Base-by-base conservation (phyloP, 2,329 filamentous ascomycete species). In the Colletotrichum gloeosporioides region DNA sequence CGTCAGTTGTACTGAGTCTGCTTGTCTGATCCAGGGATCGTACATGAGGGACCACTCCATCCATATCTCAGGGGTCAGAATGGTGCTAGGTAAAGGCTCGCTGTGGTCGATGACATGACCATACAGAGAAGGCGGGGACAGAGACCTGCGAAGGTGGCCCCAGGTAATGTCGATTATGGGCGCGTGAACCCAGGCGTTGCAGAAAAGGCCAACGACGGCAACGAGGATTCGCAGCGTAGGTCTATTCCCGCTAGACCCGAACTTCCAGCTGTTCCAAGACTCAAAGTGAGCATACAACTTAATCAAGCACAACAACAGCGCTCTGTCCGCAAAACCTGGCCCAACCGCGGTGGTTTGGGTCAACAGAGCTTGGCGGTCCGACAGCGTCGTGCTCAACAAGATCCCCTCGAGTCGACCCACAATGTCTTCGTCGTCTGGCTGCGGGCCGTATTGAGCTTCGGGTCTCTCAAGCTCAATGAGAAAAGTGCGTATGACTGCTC, bases 381-480 rank as follows among this genome's bases (percentile, higher is more conserved):
- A 25, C 6, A 32, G 9, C 7, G 39, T 25, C 12, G 73, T 73
- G 32, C 49, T 15, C 12, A 13, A n/a, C 27, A 73, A 55, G 27
- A 22, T 49, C 22, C 73, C 57, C 16, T 57, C 25, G 1, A 69
- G 64, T 16, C 44, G 64, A 34, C 64, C 8, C 8, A 73, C 16
- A 15, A 73, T 64, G 7, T 10, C 27, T 12, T 27, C 32, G 15
- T 76, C 73, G 25, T 69, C 27, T 16, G 59, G 70, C 22, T 18
- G 64, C 10, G 18, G 63, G 8, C 64, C 64, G 16, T 57, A 12
- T 18, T 76, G 73, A 12, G 73, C 73, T 44, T 69, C 57, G 3
- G 75, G 65, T 27, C 44, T 71, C 22, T 76, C 73, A 10, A 77
- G 64, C 49, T 77, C 73, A 53, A 76, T 73, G n/a, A 77, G 59